Conservation (phyloP, 2,329 filamentous ascomycete species). For the Epichloe baconii region DNA sequence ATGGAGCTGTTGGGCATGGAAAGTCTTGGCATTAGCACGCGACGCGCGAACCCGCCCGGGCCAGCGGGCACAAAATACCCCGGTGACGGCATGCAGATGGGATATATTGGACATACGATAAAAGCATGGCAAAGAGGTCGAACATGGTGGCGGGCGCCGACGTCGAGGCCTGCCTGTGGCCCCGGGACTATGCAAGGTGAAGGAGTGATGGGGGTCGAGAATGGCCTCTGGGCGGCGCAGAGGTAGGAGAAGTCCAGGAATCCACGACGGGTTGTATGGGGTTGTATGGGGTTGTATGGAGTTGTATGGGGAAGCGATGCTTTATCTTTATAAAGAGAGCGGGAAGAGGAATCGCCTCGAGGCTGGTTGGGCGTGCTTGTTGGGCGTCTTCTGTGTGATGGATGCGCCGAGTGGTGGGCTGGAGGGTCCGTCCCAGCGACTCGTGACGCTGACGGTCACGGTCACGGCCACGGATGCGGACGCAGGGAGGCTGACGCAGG, state of each 20-base stretch:
- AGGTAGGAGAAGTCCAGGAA: neutral
- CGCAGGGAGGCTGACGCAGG: neutral
- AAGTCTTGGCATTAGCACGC: neutral
- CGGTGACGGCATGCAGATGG: conserved; percentile 11
- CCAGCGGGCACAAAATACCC: neutral
- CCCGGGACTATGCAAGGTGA: neutral
- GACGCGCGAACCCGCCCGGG: neutral
- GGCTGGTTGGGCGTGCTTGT: too few relatives aligned
- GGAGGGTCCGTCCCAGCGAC: neutral
- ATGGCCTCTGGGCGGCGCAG: neutral
- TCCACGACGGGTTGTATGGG: too few relatives aligned
- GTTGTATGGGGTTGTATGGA: neutral
- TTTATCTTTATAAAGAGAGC: neutral
- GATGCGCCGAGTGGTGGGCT: too few relatives aligned
- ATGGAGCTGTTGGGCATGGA: conserved; percentile 49
- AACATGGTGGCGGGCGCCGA: conserved; percentile 44
- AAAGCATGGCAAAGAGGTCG: conserved; percentile 61
- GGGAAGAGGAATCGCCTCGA: too few relatives aligned
- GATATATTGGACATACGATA: conserved; percentile 48
- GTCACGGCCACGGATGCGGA: neutral
- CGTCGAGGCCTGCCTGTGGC: conserved; percentile 12
- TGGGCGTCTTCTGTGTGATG: too few relatives aligned
- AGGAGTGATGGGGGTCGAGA: neutral
- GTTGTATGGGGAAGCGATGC: neutral
- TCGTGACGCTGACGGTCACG: conserved; percentile 2